phyloP scores from a whole-genome alignment of 208 protist genomes.

The Acanthamoeba healyi region DNA sequence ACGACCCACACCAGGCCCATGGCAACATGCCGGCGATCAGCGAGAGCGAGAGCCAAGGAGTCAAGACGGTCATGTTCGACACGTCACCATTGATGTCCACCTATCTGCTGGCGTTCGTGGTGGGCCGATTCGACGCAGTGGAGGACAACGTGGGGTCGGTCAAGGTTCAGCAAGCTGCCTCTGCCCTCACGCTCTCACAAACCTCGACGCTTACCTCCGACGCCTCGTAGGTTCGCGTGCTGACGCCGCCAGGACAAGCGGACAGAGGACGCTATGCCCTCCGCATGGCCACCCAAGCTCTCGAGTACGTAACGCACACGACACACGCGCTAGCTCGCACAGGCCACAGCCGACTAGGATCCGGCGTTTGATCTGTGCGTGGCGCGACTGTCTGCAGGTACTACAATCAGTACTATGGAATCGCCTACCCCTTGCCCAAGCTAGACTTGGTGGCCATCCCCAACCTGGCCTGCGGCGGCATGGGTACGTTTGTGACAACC shows the following conservation, averaged over 20 bases:
- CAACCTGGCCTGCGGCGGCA: slow-evolving; percentile 92
- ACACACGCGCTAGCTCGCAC: no score
- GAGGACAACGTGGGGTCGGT: slow-evolving; percentile 73
- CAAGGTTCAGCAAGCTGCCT: no score
- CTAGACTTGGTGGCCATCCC: slow-evolving; percentile 96
- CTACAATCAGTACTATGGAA: slow-evolving; percentile 75
- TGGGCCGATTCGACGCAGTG: slow-evolving; percentile 94
- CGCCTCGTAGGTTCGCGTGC: slow-evolving; percentile 47
- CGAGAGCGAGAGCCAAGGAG: not conserved
- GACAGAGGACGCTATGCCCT: not conserved
- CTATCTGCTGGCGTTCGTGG: slow-evolving; percentile 94
- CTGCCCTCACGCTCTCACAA: no score
- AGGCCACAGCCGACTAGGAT: no score
- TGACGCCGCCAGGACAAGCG: not conserved
- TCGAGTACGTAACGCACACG: not conserved
- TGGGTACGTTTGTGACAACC: slow-evolving; percentile 93
- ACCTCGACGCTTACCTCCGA: no score
- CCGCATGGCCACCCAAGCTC: not conserved
- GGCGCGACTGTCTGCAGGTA: not conserved
- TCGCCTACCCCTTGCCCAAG: slow-evolving; percentile 93
- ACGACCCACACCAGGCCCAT: not conserved
- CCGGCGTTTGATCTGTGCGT: not conserved
- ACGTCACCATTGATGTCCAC: slow-evolving; percentile 92
- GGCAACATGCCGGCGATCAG: not conserved
- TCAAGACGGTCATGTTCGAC: slow-evolving; percentile 28